Evolutionary conservation across 1,284 basidiomycete genomes (phyloP).

Genomic region (Salmacisia buchloeana): DNA sequence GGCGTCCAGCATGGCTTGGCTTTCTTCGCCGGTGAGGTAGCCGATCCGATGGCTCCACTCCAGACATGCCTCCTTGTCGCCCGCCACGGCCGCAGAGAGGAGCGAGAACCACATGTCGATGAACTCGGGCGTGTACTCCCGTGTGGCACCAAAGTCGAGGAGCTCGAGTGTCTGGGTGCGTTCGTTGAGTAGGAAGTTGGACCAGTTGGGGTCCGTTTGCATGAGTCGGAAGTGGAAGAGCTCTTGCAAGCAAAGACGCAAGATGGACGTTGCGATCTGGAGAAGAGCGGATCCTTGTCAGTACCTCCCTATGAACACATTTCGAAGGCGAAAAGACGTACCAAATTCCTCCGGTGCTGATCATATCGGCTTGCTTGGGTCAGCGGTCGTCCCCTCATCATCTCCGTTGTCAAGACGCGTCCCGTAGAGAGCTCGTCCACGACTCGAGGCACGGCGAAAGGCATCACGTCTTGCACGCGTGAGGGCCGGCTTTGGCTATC

Average conservation of each 20-base stretch:
- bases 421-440: conserved; percentile 69
- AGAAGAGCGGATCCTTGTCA: not conserved
- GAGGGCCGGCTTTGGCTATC: not conserved
- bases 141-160: conserved; percentile 92
- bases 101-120: conserved; percentile 82
- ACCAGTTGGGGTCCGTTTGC: conserved; percentile 99
- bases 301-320: not conserved
- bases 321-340: conserved; percentile 41
- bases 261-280: conserved; percentile 75
- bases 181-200: conserved; percentile 86
- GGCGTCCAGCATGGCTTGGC: conserved; percentile 78
- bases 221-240: conserved; percentile 85
- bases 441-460: conserved; percentile 78
- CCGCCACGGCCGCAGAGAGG: conserved; percentile 68
- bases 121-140: conserved; percentile 77
- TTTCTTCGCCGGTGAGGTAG: conserved; percentile 85
- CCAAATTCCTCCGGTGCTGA: conserved; percentile 70
- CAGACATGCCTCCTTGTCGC: conserved; percentile 67
- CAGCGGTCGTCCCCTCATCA: conserved; percentile 74
- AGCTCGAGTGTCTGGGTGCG: conserved; percentile 62
- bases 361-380: conserved; percentile 61
- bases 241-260: conserved; percentile 82
- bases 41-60: conserved; percentile 73
- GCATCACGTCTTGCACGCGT: conserved; percentile 56
- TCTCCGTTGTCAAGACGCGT: conserved; percentile 82